phyloP scores from a whole-genome alignment of 257 asterid genomes.

The Fraxinus americana region DNA sequence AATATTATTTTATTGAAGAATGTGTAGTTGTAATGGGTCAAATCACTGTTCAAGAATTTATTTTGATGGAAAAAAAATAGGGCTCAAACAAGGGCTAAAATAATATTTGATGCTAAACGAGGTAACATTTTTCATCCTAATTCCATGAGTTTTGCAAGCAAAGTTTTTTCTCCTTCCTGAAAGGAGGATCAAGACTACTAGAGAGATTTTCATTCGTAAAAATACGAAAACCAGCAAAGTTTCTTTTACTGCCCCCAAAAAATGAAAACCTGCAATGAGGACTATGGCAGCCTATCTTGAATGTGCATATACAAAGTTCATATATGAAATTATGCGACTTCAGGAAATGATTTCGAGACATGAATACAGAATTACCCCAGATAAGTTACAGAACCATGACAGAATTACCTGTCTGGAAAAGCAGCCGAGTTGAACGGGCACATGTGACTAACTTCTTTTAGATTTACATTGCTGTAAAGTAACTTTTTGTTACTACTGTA shows the following conservation, averaged over 20 bases:
- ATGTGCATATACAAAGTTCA: not conserved
- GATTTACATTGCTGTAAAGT: slow-evolving; percentile 93
- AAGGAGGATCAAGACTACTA: not conserved
- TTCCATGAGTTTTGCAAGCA: not conserved
- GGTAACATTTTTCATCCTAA: not conserved
- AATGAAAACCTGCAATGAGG: not conserved
- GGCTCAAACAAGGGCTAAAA: not conserved
- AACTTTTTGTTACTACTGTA: slow-evolving; percentile 98
- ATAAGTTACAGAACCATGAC: slow-evolving; percentile 20
- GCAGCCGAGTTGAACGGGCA: slow-evolving; percentile 99
- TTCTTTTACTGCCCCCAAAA: not conserved
- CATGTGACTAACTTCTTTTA: slow-evolving; percentile 94
- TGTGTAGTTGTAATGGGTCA: too few species aligned
- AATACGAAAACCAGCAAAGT: not conserved
- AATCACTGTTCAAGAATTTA: too few species aligned
- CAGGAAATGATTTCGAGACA: not conserved
- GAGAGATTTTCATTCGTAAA: not conserved
- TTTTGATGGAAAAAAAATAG: too few species aligned
- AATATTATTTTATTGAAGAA: too few species aligned
- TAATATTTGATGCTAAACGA: not conserved
- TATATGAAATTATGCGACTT: not conserved
- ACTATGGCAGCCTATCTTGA: not conserved
- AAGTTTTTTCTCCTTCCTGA: not conserved
- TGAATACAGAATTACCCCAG: slow-evolving; percentile 9
- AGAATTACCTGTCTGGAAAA: slow-evolving; percentile 89